A percentile compares a stretch with the other conserved stretches of the same genome.
phyloP scores from a whole-genome alignment of 2,329 filamentous ascomycete species.

The Volutella citrinella region DNA sequence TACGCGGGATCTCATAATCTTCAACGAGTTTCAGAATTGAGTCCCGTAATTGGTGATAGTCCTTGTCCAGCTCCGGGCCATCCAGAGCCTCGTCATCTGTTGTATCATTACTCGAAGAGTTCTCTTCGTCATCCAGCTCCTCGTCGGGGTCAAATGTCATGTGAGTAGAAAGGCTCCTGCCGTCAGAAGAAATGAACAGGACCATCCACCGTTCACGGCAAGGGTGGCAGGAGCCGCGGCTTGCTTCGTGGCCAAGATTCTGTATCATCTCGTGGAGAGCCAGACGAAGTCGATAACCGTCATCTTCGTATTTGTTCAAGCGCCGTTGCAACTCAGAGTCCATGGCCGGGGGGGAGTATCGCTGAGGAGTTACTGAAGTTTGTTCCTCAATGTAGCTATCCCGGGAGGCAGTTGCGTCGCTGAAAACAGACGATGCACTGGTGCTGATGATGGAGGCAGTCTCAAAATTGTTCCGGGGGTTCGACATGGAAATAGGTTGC shows the following conservation, averaged over 20 bases:
- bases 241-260: constrained; percentile 59
- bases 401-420: constrained; percentile 62
- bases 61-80: constrained; percentile 66
- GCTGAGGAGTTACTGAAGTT: constrained; percentile 45
- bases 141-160: constrained; percentile 72
- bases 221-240: constrained; percentile 70
- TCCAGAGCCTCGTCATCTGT: constrained; percentile 60
- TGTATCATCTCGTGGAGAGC: constrained; percentile 71
- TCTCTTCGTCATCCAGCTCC: constrained; percentile 63
- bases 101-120: constrained; percentile 58
- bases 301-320: constrained; percentile 56
- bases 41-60: constrained; percentile 77
- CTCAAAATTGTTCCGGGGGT: constrained; percentile 56
- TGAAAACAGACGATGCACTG: constrained; percentile 69
- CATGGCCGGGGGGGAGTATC: constrained; percentile 52
- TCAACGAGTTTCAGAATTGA: constrained; percentile 78
- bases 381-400: constrained; percentile 61
- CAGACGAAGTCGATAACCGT: constrained; percentile 62
- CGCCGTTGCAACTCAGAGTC: constrained; percentile 43
- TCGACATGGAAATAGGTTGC: constrained; percentile 63
- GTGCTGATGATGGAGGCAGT: constrained; percentile 70
- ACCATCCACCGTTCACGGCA: constrained; percentile 82
- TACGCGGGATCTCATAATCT: constrained; percentile 76
- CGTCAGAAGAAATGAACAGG: constrained; percentile 73
- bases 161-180: constrained; percentile 64